phyloP scores from a whole-genome alignment of 2,329 filamentous ascomycete species.

The Ilyonectria robusta region DNA sequence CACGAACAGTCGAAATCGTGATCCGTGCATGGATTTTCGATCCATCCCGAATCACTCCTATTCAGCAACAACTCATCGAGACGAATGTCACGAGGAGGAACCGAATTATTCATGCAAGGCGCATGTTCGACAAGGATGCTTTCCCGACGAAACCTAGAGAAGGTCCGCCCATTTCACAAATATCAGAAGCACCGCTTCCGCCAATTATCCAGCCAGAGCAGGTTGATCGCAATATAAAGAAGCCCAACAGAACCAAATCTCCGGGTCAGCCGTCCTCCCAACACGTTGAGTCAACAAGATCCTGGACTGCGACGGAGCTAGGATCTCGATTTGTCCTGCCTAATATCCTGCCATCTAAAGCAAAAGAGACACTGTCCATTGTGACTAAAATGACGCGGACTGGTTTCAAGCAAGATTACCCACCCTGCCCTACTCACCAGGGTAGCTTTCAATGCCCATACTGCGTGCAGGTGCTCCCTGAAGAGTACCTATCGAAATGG shows the following conservation, averaged over 20 bases:
- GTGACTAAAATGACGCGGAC: slow-evolving; percentile 20
- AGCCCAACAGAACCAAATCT: neutral
- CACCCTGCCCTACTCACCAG: slow-evolving; percentile 5
- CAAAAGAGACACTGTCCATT: slow-evolving; percentile 1
- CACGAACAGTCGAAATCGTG: neutral
- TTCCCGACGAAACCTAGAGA: neutral
- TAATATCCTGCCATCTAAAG: neutral
- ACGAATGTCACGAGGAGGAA: neutral
- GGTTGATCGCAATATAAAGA: neutral
- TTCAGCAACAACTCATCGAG: slow-evolving; percentile 1
- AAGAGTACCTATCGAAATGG: neutral
- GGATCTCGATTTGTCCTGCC: slow-evolving; percentile 5
- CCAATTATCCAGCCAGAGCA: neutral
- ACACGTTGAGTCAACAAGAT: neutral
- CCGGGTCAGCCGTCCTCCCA: neutral
- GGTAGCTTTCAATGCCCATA: slow-evolving; percentile 15
- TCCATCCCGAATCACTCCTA: neutral
- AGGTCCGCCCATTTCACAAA: neutral
- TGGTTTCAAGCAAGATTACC: slow-evolving; percentile 17
- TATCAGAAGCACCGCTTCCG: neutral
- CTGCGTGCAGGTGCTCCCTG: slow-evolving; percentile 1
- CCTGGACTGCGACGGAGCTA: slow-evolving; percentile 3
- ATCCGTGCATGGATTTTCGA: neutral
- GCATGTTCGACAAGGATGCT: neutral
- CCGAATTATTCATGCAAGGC: neutral